These are phyloP conservation scores for Voacanga thouarsii DNA, from an alignment of 257 asterid species.

Conservation along the genomic window DNA sequence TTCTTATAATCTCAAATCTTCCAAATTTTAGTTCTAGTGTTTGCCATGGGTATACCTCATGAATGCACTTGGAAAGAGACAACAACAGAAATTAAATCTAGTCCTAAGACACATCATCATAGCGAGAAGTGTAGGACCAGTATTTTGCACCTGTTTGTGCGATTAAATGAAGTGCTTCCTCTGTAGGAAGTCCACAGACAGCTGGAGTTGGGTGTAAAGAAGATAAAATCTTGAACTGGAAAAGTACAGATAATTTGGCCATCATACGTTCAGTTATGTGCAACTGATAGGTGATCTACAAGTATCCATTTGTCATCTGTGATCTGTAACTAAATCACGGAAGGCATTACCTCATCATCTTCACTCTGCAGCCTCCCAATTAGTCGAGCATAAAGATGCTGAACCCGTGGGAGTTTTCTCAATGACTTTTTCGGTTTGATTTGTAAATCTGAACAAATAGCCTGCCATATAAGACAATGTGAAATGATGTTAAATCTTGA, in stretches of 20 bases:
- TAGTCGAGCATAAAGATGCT: conserved; percentile 86
- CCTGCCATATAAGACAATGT: conserved; percentile 34
- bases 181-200: conserved; percentile 90
- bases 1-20: not conserved
- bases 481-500: not conserved
- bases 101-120: conserved; percentile 13
- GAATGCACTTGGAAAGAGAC: not conserved
- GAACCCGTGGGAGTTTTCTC: conserved; percentile 78
- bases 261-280: not conserved
- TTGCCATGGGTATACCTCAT: not conserved
- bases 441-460: conserved; percentile 54
- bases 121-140: not conserved
- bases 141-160: conserved; percentile 57
- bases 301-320: not conserved
- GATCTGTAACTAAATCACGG: not conserved
- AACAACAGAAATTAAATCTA: not conserved
- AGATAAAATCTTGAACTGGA: conserved; percentile 80
- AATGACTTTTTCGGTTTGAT: conserved; percentile 78
- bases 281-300: not conserved
- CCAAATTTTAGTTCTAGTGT: not conserved
- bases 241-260: conserved; percentile 8
- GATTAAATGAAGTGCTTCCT: conserved; percentile 84
- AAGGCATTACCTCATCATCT: conserved; percentile 71
- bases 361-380: conserved; percentile 61
- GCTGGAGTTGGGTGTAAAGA: conserved; percentile 99